phyloP scores from a whole-genome alignment of 768 basidiomycete species.

The Sarcomyxa edulis region DNA sequence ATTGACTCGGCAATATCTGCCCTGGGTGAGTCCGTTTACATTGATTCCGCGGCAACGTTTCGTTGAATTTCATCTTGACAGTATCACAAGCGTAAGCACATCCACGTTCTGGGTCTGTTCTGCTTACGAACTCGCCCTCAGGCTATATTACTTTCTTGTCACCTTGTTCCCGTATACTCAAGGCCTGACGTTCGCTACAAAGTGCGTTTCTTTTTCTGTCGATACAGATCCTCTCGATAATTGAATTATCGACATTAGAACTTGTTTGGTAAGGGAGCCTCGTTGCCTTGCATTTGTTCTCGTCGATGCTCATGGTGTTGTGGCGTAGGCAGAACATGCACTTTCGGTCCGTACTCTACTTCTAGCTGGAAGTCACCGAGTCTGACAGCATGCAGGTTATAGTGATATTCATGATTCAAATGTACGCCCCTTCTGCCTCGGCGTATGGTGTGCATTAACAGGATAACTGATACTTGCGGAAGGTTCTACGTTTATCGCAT shows the following conservation, averaged over 20 bases:
- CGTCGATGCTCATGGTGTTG: too few species aligned
- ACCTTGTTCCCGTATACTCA: constrained; percentile 16
- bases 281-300: neutral
- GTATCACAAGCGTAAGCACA: constrained; percentile 12
- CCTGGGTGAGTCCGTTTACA: constrained; percentile 16
- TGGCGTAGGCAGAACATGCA: too few species aligned
- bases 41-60: neutral
- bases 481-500: neutral
- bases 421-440: too few species aligned
- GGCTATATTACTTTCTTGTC: constrained; percentile 20
- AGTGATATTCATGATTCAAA: too few species aligned
- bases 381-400: too few species aligned
- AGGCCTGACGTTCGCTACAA: constrained; percentile 14
- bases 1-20: constrained; percentile 16
- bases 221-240: neutral
- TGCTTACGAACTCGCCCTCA: neutral
- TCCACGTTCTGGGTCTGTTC: neutral
- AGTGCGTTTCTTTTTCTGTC: constrained; percentile 8
- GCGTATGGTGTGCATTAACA: too few species aligned
- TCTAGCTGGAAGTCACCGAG: too few species aligned
- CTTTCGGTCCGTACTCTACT: too few species aligned
- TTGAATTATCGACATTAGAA: neutral
- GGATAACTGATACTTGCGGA: too few species aligned
- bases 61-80: constrained; percentile 1
- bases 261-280: constrained; percentile 1